Conservation (phyloP, 192 early-diverging fungal species). For the Coemansia sp. region DNA sequence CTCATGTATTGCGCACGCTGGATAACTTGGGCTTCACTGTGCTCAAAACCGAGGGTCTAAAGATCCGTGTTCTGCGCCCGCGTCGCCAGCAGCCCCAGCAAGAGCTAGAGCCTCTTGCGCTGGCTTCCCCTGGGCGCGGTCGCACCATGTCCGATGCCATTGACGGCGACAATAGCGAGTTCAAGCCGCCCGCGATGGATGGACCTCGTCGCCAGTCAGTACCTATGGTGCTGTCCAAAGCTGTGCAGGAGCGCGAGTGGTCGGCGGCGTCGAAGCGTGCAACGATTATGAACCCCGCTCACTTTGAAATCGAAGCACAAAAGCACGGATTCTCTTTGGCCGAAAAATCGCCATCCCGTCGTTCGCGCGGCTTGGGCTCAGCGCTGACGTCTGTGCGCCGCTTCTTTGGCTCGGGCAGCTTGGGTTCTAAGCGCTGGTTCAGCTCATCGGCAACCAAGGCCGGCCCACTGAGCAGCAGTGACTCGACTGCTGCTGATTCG, state of each 20-base stretch:
- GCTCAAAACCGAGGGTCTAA: constrained; percentile 43
- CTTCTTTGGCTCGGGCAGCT: constrained; percentile 27
- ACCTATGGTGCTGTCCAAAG: constrained; percentile 20
- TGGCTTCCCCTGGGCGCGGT: constrained; percentile 6
- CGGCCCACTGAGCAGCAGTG: constrained; percentile 16
- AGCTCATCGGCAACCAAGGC: constrained; percentile 20
- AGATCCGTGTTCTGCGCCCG: constrained; percentile 47
- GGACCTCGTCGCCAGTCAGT: constrained; percentile 44
- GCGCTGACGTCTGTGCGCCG: constrained; percentile 47
- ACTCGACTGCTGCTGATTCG: constrained; percentile 17
- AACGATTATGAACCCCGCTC: constrained; percentile 38
- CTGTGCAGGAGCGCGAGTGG: constrained; percentile 21
- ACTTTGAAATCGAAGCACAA: constrained; percentile 22
- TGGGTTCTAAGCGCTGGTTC: constrained; percentile 41
- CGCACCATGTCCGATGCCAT: constrained; percentile 40
- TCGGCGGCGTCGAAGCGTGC: constrained; percentile 35
- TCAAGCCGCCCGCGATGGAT: constrained; percentile 7
- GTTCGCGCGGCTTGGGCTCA: constrained; percentile 34
- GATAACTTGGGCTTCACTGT: constrained; percentile 50
- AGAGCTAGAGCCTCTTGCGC: background rate
- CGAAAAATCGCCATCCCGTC: constrained; percentile 26
- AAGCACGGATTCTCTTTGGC: constrained; percentile 16
- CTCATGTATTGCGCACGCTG: constrained; percentile 58
- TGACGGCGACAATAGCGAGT: constrained; percentile 5
- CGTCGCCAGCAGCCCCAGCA: constrained; percentile 14